Percentiles rank a stretch among this genome's conserved stretches.
Conservation (phyloP, 192 early-diverging fungal genomes). For the Backusella liffmaniae region DNA sequence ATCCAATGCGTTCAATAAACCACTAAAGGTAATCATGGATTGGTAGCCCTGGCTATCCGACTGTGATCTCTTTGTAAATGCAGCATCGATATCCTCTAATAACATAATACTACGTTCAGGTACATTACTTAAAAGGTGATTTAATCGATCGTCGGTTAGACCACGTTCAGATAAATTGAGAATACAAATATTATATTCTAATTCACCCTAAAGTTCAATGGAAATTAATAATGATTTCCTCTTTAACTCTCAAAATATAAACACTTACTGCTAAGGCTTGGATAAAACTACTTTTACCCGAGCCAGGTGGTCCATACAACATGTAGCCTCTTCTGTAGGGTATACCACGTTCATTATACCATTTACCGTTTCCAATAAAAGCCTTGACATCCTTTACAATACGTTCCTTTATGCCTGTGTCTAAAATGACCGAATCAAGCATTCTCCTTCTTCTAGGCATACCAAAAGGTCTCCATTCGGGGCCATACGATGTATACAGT, state of each 20-base stretch:
- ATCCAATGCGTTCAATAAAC: slow-evolving; percentile 86
- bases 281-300: slow-evolving; percentile 92
- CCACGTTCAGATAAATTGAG: slow-evolving; percentile 81
- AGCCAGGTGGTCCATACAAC: slow-evolving; percentile 86
- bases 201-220: slow-evolving; percentile 47
- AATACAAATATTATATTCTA: slow-evolving; percentile 89
- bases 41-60: slow-evolving; percentile 74
- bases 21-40: slow-evolving; percentile 84
- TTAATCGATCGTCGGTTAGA: slow-evolving; percentile 80
- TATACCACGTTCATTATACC: slow-evolving; percentile 84
- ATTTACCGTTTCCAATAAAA: slow-evolving; percentile 78
- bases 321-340: slow-evolving; percentile 91
- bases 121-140: slow-evolving; percentile 75
- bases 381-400: slow-evolving; percentile 70
- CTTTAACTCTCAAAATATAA: neutral
- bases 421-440: slow-evolving; percentile 73
- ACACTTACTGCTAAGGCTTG: slow-evolving; percentile 71
- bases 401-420: slow-evolving; percentile 59
- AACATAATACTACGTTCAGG: slow-evolving; percentile 80
- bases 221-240: neutral
- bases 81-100: slow-evolving; percentile 84
- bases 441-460: slow-evolving; percentile 79
- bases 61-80: slow-evolving; percentile 69
- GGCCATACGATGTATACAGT: slow-evolving; percentile 91
- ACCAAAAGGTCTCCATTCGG: slow-evolving; percentile 97